phyloP scores from a whole-genome alignment of 2,329 filamentous ascomycete genomes.

The Fusarium veterinarium region DNA sequence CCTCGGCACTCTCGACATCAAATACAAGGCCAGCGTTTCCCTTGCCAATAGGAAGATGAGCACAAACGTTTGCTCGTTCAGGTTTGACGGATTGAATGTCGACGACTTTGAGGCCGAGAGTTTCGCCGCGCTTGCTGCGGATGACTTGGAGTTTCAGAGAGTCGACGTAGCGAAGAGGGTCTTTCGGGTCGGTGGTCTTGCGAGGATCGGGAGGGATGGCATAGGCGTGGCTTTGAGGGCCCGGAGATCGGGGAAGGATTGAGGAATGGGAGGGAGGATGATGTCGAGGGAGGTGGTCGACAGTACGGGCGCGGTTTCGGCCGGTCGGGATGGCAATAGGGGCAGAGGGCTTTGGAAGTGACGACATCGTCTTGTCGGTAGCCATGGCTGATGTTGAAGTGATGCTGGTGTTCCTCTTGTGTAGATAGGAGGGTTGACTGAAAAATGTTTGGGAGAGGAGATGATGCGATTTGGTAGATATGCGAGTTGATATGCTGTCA shows the following conservation, averaged over 20 bases:
- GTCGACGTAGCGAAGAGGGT: conserved; percentile 13
- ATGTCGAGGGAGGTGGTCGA: background rate
- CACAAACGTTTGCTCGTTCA: background rate
- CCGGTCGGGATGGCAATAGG: background rate
- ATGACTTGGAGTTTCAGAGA: conserved; percentile 14
- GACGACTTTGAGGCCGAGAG: background rate
- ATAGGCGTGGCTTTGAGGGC: background rate
- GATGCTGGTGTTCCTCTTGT: no score
- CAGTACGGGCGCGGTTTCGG: background rate
- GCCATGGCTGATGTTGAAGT: background rate
- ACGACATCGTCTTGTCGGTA: background rate
- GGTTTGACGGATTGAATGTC: background rate
- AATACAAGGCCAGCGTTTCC: conserved; percentile 14
- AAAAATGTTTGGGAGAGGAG: background rate
- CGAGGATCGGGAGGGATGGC: no score
- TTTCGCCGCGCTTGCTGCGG: background rate
- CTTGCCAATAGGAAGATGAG: background rate
- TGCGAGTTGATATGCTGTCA: background rate
- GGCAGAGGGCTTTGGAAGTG: background rate
- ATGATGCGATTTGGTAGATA: background rate
- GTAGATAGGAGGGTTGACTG: background rate
- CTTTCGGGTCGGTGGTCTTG: no score
- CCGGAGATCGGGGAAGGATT: background rate
- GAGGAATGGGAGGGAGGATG: background rate
- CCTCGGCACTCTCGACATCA: background rate